phyloP scores from a whole-genome alignment of 805 yeast genomes.

The Vanderwaltozyma polyspora region DNA sequence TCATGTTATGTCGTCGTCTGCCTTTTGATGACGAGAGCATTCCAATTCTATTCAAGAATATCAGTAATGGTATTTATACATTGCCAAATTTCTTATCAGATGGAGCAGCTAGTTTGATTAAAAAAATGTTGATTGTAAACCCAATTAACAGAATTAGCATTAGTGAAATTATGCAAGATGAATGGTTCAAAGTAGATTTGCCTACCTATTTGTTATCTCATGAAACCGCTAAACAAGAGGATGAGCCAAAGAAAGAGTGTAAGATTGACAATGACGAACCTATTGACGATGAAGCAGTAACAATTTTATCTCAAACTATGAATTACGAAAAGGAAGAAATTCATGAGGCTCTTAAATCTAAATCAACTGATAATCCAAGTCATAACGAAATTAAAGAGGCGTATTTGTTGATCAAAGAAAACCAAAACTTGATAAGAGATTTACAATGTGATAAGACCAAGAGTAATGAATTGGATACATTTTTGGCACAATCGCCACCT shows the following conservation, averaged over 20 bases:
- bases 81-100: constrained; percentile 76
- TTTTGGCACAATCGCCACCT: constrained; percentile 53
- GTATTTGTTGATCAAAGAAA: constrained; percentile 71
- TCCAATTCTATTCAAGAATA: constrained; percentile 87
- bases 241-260: background rate
- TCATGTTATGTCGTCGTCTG: constrained; percentile 88
- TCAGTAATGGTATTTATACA: constrained; percentile 84
- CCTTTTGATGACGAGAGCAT: constrained; percentile 96
- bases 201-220: constrained; percentile 62
- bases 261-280: constrained; percentile 22
- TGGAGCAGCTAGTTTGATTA: constrained; percentile 75
- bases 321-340: constrained; percentile 84
- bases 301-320: constrained; percentile 69
- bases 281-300: constrained; percentile 65
- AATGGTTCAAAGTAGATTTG: constrained; percentile 79
- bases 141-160: constrained; percentile 90
- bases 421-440: constrained; percentile 57
- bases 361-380: constrained; percentile 32
- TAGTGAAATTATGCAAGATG: constrained; percentile 84
- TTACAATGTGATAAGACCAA: constrained; percentile 36
- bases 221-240: constrained; percentile 8
- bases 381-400: constrained; percentile 78
- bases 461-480: constrained; percentile 43
- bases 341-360: constrained; percentile 49
- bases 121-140: constrained; percentile 88